Percentiles rank a stretch among this genome's conserved stretches.
phyloP scores from a whole-genome alignment of 2,329 filamentous ascomycete genomes.

The Fragosphaeria purpurea region DNA sequence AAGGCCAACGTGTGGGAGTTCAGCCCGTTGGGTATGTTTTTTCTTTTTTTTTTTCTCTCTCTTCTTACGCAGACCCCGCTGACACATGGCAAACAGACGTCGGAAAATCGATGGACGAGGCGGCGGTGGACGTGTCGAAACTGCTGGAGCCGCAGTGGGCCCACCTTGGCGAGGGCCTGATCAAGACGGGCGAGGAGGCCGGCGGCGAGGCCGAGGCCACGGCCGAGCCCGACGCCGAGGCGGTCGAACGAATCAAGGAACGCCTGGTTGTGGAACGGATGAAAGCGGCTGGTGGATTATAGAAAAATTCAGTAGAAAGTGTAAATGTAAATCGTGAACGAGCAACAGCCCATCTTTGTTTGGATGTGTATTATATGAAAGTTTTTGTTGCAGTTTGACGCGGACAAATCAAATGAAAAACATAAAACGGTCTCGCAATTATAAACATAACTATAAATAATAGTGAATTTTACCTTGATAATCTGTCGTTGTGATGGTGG shows the following conservation, averaged over 20 bases:
- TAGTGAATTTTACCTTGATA: too few species aligned
- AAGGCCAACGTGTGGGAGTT: slow-evolving; percentile 97
- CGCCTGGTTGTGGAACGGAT: slow-evolving; percentile 10
- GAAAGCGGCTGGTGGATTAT: slow-evolving; percentile 20
- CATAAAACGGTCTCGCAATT: too few species aligned
- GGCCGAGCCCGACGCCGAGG: slow-evolving; percentile 20
- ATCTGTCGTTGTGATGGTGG: too few species aligned
- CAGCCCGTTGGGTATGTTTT: slow-evolving; percentile 53
- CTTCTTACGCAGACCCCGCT: too few species aligned
- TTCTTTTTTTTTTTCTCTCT: neutral
- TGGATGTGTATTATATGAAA: too few species aligned
- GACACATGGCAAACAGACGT: slow-evolving; percentile 28
- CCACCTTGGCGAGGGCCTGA: slow-evolving; percentile 43
- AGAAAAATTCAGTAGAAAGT: neutral
- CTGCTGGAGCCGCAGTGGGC: slow-evolving; percentile 43
- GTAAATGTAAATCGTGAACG: neutral
- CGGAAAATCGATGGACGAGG: slow-evolving; percentile 41
- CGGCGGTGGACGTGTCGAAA: slow-evolving; percentile 30
- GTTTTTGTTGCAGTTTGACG: too few species aligned
- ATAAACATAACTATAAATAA: too few species aligned
- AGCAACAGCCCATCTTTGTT: neutral
- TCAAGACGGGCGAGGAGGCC: slow-evolving; percentile 36
- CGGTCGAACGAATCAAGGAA: slow-evolving; percentile 42
- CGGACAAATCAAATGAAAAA: too few species aligned
- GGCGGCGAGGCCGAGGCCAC: neutral